Base-by-base conservation (phyloP, 2,329 filamentous ascomycete genomes). In the Penicillium sp. region DNA sequence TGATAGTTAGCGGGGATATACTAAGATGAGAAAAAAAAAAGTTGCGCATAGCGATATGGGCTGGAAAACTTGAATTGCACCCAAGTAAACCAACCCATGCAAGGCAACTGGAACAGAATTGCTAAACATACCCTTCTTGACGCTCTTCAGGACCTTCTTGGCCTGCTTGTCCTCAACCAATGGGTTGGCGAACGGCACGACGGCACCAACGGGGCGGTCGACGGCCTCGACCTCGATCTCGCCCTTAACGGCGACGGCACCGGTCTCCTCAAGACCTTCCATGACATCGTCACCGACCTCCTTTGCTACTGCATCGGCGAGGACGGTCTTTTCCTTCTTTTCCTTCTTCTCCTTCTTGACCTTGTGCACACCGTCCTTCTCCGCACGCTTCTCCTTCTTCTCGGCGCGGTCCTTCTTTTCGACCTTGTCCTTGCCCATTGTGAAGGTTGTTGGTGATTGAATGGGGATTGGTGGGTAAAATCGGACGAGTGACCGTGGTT, bases 71-170 rank as follows among this genome's bases (percentile, higher is more conserved):
- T 18, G 47, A 46, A 8, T 22, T 44, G 50, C 31, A 49, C 34
- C 34, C 34, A 24, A 22, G 3, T 48, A 32, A 9, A 51, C 24
- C 45, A 32, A 50, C 38, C 5, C 22, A 49, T 34, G 10, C 13
- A 11, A 10, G 32, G 21, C 13, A 18, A 27, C 6, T 38, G 13
- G 13, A 8, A 24, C 36, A 11, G 16, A 16, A 5, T 27, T 8
- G 14, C 14, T 38, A 2, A 22, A 57, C 70, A 61, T 71, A 79
- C 77, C 76, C 67, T 80, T 81, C 72, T 80, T 80, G n/a, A 81
- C 77, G 49, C 73, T 73, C 72, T 79, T 80, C 49, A 81, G 68
- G 43, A 79, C 75, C 71, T 81, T 81, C 74, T 80, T 81, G 55
- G 74, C 76, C 51, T 70, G 67, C 72, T 80, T 81, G 54, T 81